Evolutionary conservation across 805 yeast species (phyloP).

Genomic region (Priceomyces castillae): DNA sequence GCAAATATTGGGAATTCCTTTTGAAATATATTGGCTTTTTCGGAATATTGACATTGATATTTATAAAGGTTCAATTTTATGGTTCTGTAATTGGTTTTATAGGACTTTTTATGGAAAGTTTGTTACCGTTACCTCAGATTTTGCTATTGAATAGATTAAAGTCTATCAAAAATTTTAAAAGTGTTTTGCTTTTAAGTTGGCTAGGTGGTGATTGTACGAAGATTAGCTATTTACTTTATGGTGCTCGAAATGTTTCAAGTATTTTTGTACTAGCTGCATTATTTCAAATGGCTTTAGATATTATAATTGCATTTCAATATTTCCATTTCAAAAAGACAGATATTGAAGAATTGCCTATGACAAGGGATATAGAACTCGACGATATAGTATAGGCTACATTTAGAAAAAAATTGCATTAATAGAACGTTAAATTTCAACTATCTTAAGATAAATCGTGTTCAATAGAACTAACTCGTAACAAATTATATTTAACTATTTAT

Average conservation of each 20-base stretch:
- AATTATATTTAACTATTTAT: conserved; percentile 8
- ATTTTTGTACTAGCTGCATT: conserved; percentile 69
- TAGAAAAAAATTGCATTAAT: conserved; percentile 1
- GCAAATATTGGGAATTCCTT: conserved; percentile 62
- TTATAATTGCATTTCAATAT: conserved; percentile 71
- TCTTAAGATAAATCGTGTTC: neutral
- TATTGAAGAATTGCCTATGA: neutral
- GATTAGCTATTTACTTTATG: conserved; percentile 68
- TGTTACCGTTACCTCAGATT: conserved; percentile 75
- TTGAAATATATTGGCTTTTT: conserved; percentile 42
- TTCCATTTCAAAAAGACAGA: conserved; percentile 50
- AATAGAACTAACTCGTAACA: neutral
- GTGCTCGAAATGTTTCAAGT: conserved; percentile 64
- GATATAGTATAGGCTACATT: conserved; percentile 2
- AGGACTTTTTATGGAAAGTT: conserved; percentile 70
- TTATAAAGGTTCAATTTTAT: conserved; percentile 35
- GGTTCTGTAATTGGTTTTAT: conserved; percentile 55
- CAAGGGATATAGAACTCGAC: conserved; percentile 3
- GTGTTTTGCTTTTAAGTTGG: conserved; percentile 78
- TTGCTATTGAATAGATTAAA: conserved; percentile 62
- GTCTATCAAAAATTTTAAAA: conserved; percentile 75
- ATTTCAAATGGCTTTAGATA: conserved; percentile 74
- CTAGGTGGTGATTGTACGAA: conserved; percentile 84
- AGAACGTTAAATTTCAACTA: neutral
- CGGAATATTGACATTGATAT: conserved; percentile 38